These are phyloP conservation scores for Didymella lethalis DNA, from an alignment of 2,329 filamentous ascomycete species.

Conservation along the genomic window DNA sequence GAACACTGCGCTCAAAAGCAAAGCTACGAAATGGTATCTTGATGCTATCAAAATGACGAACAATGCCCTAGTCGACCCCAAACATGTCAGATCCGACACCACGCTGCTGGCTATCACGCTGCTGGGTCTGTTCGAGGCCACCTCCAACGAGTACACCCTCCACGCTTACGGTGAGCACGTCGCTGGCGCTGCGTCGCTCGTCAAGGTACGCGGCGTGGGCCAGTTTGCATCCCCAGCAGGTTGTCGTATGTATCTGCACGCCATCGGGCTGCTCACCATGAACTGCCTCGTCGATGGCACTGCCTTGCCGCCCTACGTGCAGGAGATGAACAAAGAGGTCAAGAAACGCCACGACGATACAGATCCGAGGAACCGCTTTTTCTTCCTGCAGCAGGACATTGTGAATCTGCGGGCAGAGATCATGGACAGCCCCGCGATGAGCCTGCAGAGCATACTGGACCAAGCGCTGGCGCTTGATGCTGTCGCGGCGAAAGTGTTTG, in stretches of 20 bases:
- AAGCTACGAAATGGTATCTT: slow-evolving; percentile 44
- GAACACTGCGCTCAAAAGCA: slow-evolving; percentile 36
- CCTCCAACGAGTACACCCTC: slow-evolving; percentile 40
- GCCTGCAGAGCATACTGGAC: slow-evolving; percentile 35
- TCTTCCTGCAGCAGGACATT: slow-evolving; percentile 39
- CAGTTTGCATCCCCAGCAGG: slow-evolving; percentile 43
- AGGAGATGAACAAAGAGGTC: slow-evolving; percentile 37
- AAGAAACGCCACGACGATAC: slow-evolving; percentile 28
- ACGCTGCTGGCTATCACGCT: slow-evolving; percentile 44
- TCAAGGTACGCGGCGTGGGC: slow-evolving; percentile 41
- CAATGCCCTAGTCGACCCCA: slow-evolving; percentile 37
- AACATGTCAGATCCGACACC: slow-evolving; percentile 41
- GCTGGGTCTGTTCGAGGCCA: slow-evolving; percentile 47
- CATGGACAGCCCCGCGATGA: slow-evolving; percentile 23
- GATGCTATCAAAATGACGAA: slow-evolving; percentile 46
- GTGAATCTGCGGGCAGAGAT: slow-evolving; percentile 42
- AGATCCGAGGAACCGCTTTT: slow-evolving; percentile 41
- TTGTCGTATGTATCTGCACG: slow-evolving; percentile 45
- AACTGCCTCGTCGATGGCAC: slow-evolving; percentile 40
- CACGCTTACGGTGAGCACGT: slow-evolving; percentile 48
- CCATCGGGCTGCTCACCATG: slow-evolving; percentile 37
- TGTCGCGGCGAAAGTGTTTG: slow-evolving; percentile 32
- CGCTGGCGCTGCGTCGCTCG: slow-evolving; percentile 44
- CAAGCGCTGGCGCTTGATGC: slow-evolving; percentile 38
- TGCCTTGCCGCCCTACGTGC: slow-evolving; percentile 35